These are phyloP conservation scores for Mucor velutinosus DNA, from an alignment of 371 early-diverging fungal species.

Conservation along the genomic window DNA sequence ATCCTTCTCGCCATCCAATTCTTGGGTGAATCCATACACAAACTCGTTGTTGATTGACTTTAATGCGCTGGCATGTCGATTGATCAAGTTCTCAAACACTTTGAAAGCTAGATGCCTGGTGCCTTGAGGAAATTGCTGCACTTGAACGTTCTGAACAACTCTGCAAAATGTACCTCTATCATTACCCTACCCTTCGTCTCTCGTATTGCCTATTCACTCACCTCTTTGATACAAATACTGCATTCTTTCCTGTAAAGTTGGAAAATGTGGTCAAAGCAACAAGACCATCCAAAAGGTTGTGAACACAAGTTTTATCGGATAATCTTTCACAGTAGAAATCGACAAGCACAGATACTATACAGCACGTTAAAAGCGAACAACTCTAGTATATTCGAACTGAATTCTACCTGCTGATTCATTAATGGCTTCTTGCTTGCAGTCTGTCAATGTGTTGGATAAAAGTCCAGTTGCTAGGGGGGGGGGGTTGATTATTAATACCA, in stretches of 20 bases:
- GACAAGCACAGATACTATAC: constrained; percentile 64
- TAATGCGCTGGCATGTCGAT: constrained; percentile 39
- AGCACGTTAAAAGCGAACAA: neutral
- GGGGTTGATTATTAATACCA: neutral
- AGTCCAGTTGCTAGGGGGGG: constrained; percentile 47
- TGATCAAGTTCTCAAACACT: constrained; percentile 47
- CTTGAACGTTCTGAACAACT: constrained; percentile 58
- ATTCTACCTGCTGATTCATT: constrained; percentile 48
- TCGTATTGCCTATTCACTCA: constrained; percentile 11
- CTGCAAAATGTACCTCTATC: constrained; percentile 11
- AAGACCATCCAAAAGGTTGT: constrained; percentile 68
- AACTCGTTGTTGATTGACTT: constrained; percentile 65
- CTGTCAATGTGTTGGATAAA: constrained; percentile 52
- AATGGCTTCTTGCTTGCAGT: constrained; percentile 38
- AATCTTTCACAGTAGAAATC: constrained; percentile 80
- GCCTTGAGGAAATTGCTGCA: constrained; percentile 65
- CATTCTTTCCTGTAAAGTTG: constrained; percentile 60
- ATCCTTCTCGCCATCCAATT: constrained; percentile 98
- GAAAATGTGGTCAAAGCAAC: constrained; percentile 60
- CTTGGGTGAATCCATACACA: constrained; percentile 82
- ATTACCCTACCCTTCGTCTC: neutral
- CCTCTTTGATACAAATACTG: constrained; percentile 61
- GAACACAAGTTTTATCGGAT: constrained; percentile 74
- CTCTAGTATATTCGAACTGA: neutral
- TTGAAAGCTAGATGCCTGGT: constrained; percentile 51